Percentiles rank a stretch among this genome's conserved stretches.
phyloP scores from a whole-genome alignment of 2,329 filamentous ascomycete genomes.

The Aureobasidium sp. region DNA sequence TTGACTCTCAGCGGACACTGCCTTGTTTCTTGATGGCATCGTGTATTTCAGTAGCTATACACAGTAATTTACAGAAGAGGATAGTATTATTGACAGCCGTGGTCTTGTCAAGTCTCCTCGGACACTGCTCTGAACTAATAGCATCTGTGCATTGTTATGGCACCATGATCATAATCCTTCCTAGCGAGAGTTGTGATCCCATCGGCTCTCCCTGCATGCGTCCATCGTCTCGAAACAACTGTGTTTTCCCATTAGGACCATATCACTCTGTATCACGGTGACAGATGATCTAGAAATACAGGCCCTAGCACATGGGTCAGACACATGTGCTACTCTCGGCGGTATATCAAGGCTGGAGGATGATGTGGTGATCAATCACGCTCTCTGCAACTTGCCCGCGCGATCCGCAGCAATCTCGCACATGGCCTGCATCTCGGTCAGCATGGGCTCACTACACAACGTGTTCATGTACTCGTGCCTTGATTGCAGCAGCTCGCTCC shows the following conservation, averaged over 20 bases:
- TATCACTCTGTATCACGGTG: background rate
- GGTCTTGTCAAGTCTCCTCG: no score
- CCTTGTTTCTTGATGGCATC: no score
- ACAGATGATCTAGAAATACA: background rate
- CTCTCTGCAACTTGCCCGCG: slow-evolving; percentile 52
- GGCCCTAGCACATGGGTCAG: background rate
- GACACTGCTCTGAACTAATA: no score
- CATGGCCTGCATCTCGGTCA: slow-evolving; percentile 61
- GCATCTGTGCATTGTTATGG: background rate
- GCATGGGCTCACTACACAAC: background rate
- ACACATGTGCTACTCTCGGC: background rate
- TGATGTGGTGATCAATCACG: slow-evolving; percentile 1
- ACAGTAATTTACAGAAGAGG: no score
- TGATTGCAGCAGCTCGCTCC: slow-evolving; percentile 68
- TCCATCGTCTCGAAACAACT: background rate
- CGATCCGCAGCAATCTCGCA: slow-evolving; percentile 82
- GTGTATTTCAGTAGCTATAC: no score
- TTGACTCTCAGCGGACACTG: no score
- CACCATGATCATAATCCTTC: background rate
- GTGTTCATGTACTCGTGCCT: slow-evolving; percentile 46
- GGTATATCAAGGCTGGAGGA: background rate
- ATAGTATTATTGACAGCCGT: no score
- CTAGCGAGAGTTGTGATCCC: background rate
- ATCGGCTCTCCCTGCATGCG: background rate
- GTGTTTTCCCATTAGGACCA: background rate